A percentile compares a stretch with the other conserved stretches of the same genome.
phyloP scores from a whole-genome alignment of 176 grass and related monocot species.

The Echinochloa phyllopogon region DNA sequence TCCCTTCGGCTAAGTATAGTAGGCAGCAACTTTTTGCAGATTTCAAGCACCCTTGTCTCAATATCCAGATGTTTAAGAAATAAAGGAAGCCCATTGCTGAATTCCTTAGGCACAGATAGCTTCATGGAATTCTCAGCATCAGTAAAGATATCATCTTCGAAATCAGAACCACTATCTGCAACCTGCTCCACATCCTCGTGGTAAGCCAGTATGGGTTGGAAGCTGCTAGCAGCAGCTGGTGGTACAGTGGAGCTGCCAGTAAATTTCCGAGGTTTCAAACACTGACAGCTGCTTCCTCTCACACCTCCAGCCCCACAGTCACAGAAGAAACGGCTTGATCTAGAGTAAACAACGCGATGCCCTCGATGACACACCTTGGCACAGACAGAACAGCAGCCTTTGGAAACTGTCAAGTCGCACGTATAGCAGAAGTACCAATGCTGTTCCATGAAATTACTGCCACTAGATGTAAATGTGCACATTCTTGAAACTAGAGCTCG shows the following conservation, averaged over 20 bases:
- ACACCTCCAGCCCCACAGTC: constrained; percentile 97
- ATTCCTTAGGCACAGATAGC: constrained; percentile 71
- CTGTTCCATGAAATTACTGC: constrained; percentile 99
- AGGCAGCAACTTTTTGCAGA: constrained; percentile 90
- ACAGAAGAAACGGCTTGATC: constrained; percentile 97
- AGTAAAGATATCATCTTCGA: constrained; percentile 83
- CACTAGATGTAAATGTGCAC: constrained; percentile 98
- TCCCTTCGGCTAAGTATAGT: constrained; percentile 72
- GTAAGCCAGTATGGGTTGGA: constrained; percentile 69
- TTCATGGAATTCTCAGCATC: constrained; percentile 76
- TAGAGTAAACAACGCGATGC: constrained; percentile 96
- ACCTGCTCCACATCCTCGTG: constrained; percentile 74
- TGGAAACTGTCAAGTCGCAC: constrained; percentile 95
- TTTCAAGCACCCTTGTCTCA: constrained; percentile 78
- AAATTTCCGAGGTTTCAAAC: constrained; percentile 94
- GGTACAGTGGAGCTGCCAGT: constrained; percentile 52
- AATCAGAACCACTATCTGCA: constrained; percentile 88
- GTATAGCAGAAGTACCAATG: constrained; percentile 99
- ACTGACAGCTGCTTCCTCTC: constrained; percentile 90
- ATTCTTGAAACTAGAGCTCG: constrained; percentile 83
- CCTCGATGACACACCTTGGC: constrained; percentile 94
- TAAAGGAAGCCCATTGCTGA: constrained; percentile 69
- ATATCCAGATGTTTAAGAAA: constrained; percentile 74
- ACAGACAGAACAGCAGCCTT: constrained; percentile 95
- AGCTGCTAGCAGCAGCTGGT: constrained; percentile 51